phyloP scores from a whole-genome alignment of 176 grass and related monocot genomes.

The Alloteropsis semialata region DNA sequence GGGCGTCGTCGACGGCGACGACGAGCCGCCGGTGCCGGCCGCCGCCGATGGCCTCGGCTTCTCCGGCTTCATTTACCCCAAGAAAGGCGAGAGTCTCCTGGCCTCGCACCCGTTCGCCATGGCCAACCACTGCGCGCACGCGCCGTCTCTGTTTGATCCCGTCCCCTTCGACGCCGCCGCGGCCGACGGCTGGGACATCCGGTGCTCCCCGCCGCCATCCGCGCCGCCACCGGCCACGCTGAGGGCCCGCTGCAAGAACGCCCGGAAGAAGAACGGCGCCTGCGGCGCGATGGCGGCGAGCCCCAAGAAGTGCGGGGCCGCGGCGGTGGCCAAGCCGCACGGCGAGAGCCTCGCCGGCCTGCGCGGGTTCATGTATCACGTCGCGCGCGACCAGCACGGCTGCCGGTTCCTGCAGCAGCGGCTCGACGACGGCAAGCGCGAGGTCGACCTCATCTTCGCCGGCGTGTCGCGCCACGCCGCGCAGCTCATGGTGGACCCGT shows the following conservation, averaged over 20 bases:
- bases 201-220: background rate
- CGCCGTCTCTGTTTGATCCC: conserved; percentile 15
- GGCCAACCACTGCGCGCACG: background rate
- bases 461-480: conserved; percentile 53
- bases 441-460: conserved; percentile 63
- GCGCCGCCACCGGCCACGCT: background rate
- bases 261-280: conserved; percentile 29
- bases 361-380: conserved; percentile 54
- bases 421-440: conserved; percentile 61
- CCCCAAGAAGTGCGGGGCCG: conserved; percentile 33
- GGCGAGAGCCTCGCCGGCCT: conserved; percentile 46
- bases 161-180: conserved; percentile 23
- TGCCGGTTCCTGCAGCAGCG: conserved; percentile 79
- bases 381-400: conserved; percentile 80
- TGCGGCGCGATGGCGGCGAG: background rate
- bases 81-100: background rate
- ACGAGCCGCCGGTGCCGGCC: background rate
- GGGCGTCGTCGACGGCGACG: conserved; percentile 36
- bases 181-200: background rate
- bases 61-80: background rate
- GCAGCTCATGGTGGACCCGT: conserved; percentile 76
- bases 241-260: conserved; percentile 32
- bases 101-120: conserved; percentile 31
- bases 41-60: background rate
- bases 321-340: conserved; percentile 26